A percentile compares a stretch with the other conserved stretches of the same genome.
Conservation (phyloP, 2,329 filamentous ascomycete species). For the Penicillium capsulatum region DNA sequence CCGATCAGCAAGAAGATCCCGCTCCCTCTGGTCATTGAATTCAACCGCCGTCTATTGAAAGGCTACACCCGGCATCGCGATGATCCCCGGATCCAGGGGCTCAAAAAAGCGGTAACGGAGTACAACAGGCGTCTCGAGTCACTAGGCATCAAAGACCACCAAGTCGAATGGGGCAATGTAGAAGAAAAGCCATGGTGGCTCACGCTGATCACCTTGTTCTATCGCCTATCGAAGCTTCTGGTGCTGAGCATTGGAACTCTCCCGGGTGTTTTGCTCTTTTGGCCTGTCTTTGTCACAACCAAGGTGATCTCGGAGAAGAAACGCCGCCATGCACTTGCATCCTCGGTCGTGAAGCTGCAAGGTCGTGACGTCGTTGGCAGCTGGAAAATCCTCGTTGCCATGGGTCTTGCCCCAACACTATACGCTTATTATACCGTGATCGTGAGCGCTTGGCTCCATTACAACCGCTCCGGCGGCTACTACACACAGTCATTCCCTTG, state of each 20-base stretch:
- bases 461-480: constrained; percentile 68
- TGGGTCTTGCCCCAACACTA: constrained; percentile 72
- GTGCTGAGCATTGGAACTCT: constrained; percentile 72
- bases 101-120: constrained; percentile 68
- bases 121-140: constrained; percentile 83
- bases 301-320: constrained; percentile 76
- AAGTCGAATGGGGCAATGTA: constrained; percentile 75
- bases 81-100: constrained; percentile 69
- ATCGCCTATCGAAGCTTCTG: constrained; percentile 69
- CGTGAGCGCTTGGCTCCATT: constrained; percentile 68
- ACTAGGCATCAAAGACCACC: constrained; percentile 82
- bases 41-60: constrained; percentile 81
- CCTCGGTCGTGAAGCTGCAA: constrained; percentile 78
- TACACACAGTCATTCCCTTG: constrained; percentile 17
- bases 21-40: constrained; percentile 83
- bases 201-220: constrained; percentile 68
- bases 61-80: constrained; percentile 87
- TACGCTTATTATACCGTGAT: constrained; percentile 74
- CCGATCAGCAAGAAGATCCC: constrained; percentile 87
- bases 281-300: constrained; percentile 77
- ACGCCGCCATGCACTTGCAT: constrained; percentile 72
- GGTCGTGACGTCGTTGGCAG: constrained; percentile 82
- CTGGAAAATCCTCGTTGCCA: constrained; percentile 82
- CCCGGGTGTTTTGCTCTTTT: constrained; percentile 78
- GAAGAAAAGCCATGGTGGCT: constrained; percentile 44